These are phyloP conservation scores for Parasarocladium wereldwijsianum DNA, from an alignment of 2,329 filamentous ascomycete genomes.

Conservation along the genomic window DNA sequence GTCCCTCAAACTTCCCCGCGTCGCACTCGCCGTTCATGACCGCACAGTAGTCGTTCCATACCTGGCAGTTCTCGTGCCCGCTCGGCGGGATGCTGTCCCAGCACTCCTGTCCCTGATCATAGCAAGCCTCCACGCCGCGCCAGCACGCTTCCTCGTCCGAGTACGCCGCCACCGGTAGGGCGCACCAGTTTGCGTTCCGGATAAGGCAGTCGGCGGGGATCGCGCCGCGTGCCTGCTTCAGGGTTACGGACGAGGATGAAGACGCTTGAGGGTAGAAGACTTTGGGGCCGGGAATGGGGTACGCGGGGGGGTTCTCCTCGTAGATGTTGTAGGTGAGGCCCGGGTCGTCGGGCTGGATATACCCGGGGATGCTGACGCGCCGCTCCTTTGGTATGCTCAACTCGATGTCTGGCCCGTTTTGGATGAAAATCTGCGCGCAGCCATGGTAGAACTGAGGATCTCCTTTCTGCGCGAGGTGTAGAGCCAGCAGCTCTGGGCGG, in stretches of 20 bases:
- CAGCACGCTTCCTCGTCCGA: conserved; percentile 41
- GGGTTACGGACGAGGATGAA: conserved; percentile 5
- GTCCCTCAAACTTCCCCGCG: conserved; percentile 28
- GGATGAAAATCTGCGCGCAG: conserved; percentile 56
- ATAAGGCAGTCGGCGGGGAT: conserved; percentile 42
- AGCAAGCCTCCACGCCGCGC: conserved; percentile 40
- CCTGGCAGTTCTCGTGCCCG: conserved; percentile 41
- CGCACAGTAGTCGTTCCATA: conserved; percentile 49
- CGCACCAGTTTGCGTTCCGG: conserved; percentile 63
- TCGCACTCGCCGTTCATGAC: conserved; percentile 27
- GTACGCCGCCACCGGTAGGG: conserved; percentile 43
- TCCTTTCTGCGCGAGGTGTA: conserved; percentile 43
- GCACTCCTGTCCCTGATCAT: conserved; percentile 42
- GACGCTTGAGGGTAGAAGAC: conserved; percentile 28
- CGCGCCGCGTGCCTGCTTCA: conserved; percentile 24
- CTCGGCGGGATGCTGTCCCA: conserved; percentile 43
- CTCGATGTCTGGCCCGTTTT: conserved; percentile 27
- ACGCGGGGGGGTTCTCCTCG: conserved; percentile 21
- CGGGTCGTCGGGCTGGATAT: conserved; percentile 38
- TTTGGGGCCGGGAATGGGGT: conserved; percentile 39
- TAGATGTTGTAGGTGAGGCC: conserved; percentile 54
- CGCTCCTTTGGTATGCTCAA: conserved; percentile 30
- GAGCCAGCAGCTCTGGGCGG: conserved; percentile 52
- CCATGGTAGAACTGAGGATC: conserved; percentile 62
- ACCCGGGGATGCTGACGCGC: conserved; percentile 51